phyloP scores from a whole-genome alignment of 2,329 filamentous ascomycete genomes.

The Cordyceps cicadae region DNA sequence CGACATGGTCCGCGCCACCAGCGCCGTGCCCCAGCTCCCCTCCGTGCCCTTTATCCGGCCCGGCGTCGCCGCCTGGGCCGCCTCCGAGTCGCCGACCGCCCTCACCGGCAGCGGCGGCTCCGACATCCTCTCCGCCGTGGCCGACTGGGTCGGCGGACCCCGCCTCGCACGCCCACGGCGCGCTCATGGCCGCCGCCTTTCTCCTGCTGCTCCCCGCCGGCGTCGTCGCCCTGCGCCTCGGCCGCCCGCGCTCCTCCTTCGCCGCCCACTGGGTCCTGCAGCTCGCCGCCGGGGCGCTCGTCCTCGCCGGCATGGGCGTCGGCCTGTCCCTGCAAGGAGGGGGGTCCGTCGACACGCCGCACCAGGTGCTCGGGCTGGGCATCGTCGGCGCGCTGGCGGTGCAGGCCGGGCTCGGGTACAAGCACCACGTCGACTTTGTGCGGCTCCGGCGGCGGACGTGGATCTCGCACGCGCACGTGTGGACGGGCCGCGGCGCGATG shows the following conservation, averaged over 20 bases:
- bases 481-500: slow-evolving; percentile 12
- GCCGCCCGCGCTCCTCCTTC: slow-evolving; percentile 13
- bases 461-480: slow-evolving; percentile 13
- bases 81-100: slow-evolving; percentile 14
- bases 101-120: no score
- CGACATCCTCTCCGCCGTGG: neutral
- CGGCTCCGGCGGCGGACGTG: slow-evolving; percentile 15
- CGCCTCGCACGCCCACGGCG: slow-evolving; percentile 13
- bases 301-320: neutral
- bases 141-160: slow-evolving; percentile 1
- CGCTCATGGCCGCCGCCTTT: slow-evolving; percentile 15
- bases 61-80: slow-evolving; percentile 4
- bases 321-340: neutral
- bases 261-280: slow-evolving; percentile 17
- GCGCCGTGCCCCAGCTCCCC: slow-evolving; percentile 6
- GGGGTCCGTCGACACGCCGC: neutral
- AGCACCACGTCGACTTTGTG: slow-evolving; percentile 16
- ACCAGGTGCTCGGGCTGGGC: slow-evolving; percentile 14
- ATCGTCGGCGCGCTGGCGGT: slow-evolving; percentile 10
- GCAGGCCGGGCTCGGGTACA: slow-evolving; percentile 14
- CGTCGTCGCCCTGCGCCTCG: slow-evolving; percentile 14
- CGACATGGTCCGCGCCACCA: slow-evolving; percentile 15
- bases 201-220: slow-evolving; percentile 14
- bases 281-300: neutral
- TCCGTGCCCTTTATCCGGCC: slow-evolving; percentile 10